Evolutionary conservation across 2,329 filamentous ascomycete genomes (phyloP), one percentile per base, ranked within the genome.

Genomic region (Neonectria ditissima): DNA sequence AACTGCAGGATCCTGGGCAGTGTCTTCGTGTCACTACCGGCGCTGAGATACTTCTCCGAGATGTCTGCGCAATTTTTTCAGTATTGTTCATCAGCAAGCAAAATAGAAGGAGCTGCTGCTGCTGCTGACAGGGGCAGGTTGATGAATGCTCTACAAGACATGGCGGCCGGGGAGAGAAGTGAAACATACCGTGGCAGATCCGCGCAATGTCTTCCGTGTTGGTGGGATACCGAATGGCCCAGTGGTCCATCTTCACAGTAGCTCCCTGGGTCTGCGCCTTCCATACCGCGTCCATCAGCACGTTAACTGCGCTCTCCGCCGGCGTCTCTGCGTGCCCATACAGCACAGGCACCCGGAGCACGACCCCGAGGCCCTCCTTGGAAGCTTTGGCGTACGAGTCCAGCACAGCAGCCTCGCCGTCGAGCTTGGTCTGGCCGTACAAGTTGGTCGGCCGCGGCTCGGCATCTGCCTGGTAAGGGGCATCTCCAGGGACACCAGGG

Each of bases 181-280:
- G 59, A 70, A 67, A 79, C 82, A 70, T 81, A 89, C 87, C 87
- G 65, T 89, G 84, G 72, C 89, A 92, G 48, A 97, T 92, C 41
- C 94, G 85, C 18, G 86, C 93, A 18, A 97, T 90, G 74, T 97
- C 94, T 75, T 93, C 91, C 0, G 93, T 97, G 76, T 96, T 96
- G 8, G 94, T 97, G 9, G 94, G 94, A 80, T 93, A 97, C 28
- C 94, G 87, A 54, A 92, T 80, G 1, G 92, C 90, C 89, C 93
- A 97, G 77, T 97, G 90, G 74, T 97, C 94, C 89, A 97, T 94
- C 75, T 87, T 89, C 43, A 94, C 83, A 60, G 84, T 85, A 2
- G 83, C 83, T 5, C 83, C 86, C 39, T 83, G 80, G 53, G 89
- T 86, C 75, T 94, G 91, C 0, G 89, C 86, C 76, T 92, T 92